Evolutionary conservation across 139 green algal genomes (phyloP), one percentile per base, ranked within the genome.

Genomic region (Tetraselmis striata): DNA sequence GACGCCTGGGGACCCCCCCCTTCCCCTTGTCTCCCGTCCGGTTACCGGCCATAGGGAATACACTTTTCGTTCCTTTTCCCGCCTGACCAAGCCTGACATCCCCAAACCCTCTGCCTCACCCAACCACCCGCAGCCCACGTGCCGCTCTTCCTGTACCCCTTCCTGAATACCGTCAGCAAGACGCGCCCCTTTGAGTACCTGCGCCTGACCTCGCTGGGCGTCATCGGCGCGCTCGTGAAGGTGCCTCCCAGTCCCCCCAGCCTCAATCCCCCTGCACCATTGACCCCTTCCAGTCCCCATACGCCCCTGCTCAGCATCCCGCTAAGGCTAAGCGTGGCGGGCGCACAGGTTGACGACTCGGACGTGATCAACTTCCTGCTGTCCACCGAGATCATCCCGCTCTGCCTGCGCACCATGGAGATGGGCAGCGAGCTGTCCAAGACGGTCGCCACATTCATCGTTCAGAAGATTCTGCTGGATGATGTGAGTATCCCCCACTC

Each of bases 341-440:
- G 75, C 23, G 24, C n/a, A n/a, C 81, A 93, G 90, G 95, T 99
- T 18, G 96, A 99, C 82, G 96, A 99, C 89, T 97, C 96, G 0
- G 95, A 99, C 67, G 97, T 99, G 0, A 99, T 99, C 87, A 98
- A 98, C 88, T 99, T 99, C 86, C 91, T 99, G 77, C 90, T 99
- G 31, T 95, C 92, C n/a, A 99, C 97, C 0, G 97, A 99, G 86
- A 99, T 99, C 85, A 99, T 99, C 81, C 97, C 97, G 2, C 89
- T 99, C 28, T 99, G 97, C 86, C 84, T 99, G 84, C 92, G 95
- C 67, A 99, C 97, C 76, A 99, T 99, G 97, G 97, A 99, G 90
- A 98, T 98, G 84, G 97, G 97, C 77, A 97, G 88, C 32, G 97
- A 99, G 92, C 93, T 99, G 81, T 98, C 94, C 83, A 99, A 99